Base-by-base conservation (phyloP, 208 protist genomes). In the Crithidia mellificae region DNA sequence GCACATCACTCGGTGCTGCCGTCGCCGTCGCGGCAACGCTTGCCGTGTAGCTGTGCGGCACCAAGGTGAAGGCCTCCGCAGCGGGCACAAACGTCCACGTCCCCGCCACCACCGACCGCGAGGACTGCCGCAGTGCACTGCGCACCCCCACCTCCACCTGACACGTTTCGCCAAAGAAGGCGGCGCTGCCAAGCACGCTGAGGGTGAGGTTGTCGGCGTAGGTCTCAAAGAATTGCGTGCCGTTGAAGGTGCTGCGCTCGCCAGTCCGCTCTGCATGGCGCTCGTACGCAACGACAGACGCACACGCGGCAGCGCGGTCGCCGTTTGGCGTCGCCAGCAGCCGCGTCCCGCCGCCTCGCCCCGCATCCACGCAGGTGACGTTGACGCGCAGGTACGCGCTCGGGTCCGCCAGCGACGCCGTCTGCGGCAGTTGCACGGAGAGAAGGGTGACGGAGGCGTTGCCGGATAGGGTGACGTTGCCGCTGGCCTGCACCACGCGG, bases 121-220 rank as follows among this genome's bases (percentile, higher is more conserved):
- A 78, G 25, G 63, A n/a, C 55, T 53, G 58, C 12, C 25, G 58
- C 20, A 68, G 57, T 11, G 65, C 63, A 57, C 72, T 78, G 14
- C 39, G 57, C 25, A 72, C 59, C 25, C 14, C 58, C 11, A 72
- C 72, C 19, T 44, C 63, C 36, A 78, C 12, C 3, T n/a, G 22
- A 32, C 72, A 78, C 49, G 58, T 78, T 52, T 78, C 72, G 25
- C 72, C 64, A 17, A 68, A 61, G 30, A 78, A 72, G 32, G 64
- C 63, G 20, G 64, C 58, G 20, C 27, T 78, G 36, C 57, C 57
- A 2, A 63, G 63, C 9, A 44, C 72, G 27, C 57, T 49, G 47
- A 78, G 44, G 20, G 43, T 68, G 56, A 78, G 47, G 44, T 24
- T 72, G 30, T 70, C 57, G 0, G 72, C 63, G 58, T 78, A 78